A percentile compares a stretch with the other conserved stretches of the same genome.
phyloP scores from a whole-genome alignment of 2,329 filamentous ascomycete genomes.

The Cercospora citrullina region DNA sequence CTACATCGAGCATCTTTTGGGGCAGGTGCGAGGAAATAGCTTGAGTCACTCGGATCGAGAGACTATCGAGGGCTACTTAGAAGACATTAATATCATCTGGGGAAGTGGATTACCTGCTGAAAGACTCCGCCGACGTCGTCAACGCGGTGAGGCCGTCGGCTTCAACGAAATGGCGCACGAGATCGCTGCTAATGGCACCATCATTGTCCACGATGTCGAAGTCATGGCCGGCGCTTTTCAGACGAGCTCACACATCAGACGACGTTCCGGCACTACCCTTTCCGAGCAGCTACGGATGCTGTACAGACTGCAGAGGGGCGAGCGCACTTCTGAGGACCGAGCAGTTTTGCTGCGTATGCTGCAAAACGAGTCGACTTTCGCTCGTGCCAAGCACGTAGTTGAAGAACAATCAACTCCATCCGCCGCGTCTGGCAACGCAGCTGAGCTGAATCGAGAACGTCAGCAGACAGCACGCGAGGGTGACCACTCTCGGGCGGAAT shows the following conservation, averaged over 20 bases:
- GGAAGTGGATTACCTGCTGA: conserved; percentile 23
- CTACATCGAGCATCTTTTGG: conserved; percentile 11
- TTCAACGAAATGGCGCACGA: conserved; percentile 23
- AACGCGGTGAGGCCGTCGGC: conserved; percentile 20
- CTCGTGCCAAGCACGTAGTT: conserved; percentile 25
- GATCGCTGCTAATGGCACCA: conserved; percentile 12
- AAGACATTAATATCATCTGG: conserved; percentile 21
- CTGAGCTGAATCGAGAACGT: conserved; percentile 15
- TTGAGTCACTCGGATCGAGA: conserved; percentile 15
- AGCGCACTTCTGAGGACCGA: conserved; percentile 28
- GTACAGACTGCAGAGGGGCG: conserved; percentile 33
- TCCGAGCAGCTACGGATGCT: conserved; percentile 33
- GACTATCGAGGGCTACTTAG: conserved; percentile 16
- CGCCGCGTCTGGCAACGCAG: conserved; percentile 2
- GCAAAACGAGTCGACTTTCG: conserved; percentile 20
- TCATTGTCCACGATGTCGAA: conserved; percentile 31
- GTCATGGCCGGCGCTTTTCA: conserved; percentile 37
- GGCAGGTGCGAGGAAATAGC: conserved; percentile 11
- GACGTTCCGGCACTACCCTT: conserved; percentile 24
- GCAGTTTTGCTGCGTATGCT: conserved; percentile 31
- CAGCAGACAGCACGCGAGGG: conserved; percentile 31
- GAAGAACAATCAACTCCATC: conserved; percentile 15
- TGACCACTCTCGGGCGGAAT: conserved; percentile 33
- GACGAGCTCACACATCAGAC: conserved; percentile 32
- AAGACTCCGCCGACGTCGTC: conserved; percentile 22